These are phyloP conservation scores for Aspergillus sp. DNA, from an alignment of 2,329 filamentous ascomycete genomes.

Conservation along the genomic window DNA sequence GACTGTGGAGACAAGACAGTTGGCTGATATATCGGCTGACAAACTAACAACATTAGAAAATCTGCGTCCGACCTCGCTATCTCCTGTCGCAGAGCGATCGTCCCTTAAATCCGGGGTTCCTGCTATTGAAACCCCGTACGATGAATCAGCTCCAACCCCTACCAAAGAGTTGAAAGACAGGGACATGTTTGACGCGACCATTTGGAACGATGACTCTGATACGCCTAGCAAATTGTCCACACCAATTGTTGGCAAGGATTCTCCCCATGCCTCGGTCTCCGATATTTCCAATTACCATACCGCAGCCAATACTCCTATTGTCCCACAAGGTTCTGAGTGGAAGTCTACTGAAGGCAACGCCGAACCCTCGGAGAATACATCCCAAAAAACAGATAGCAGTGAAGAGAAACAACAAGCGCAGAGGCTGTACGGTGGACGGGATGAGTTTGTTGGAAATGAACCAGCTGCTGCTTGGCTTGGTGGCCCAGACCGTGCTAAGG, in stretches of 20 bases:
- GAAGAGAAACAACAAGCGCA: slow-evolving; percentile 76
- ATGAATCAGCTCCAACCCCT: neutral
- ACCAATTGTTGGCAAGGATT: slow-evolving; percentile 28
- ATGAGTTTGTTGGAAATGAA: slow-evolving; percentile 75
- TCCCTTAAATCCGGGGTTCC: slow-evolving; percentile 18
- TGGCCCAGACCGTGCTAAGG: slow-evolving; percentile 52
- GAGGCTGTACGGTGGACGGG: slow-evolving; percentile 76
- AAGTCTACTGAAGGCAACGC: slow-evolving; percentile 18
- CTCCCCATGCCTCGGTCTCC: slow-evolving; percentile 36
- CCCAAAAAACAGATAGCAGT: slow-evolving; percentile 45
- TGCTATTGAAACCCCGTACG: slow-evolving; percentile 10
- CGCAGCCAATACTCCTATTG: slow-evolving; percentile 43
- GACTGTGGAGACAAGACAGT: slow-evolving; percentile 6
- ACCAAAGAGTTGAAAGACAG: slow-evolving; percentile 7
- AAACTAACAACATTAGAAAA: slow-evolving; percentile 15
- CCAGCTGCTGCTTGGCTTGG: slow-evolving; percentile 88
- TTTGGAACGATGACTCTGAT: slow-evolving; percentile 25
- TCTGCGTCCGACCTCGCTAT: slow-evolving; percentile 20
- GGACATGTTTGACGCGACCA: slow-evolving; percentile 14
- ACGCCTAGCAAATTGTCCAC: slow-evolving; percentile 23
- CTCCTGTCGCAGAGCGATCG: slow-evolving; percentile 29
- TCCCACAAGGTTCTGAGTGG: slow-evolving; percentile 29
- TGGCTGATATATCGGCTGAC: slow-evolving; percentile 3
- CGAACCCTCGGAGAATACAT: slow-evolving; percentile 18
- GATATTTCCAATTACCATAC: slow-evolving; percentile 46